Base-by-base conservation (phyloP, 345 rosid species). In the Eucalyptus viminalis region DNA sequence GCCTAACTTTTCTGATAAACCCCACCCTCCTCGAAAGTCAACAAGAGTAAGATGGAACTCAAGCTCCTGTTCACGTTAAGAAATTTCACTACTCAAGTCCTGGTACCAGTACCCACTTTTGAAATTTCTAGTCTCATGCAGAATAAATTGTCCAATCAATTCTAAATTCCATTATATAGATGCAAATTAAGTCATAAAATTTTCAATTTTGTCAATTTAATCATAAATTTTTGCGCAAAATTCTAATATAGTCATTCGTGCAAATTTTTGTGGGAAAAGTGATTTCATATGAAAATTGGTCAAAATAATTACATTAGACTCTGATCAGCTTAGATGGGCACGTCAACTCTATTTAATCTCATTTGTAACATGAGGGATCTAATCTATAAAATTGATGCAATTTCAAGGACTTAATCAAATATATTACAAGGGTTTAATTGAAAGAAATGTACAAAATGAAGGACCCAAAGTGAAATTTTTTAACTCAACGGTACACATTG, bases 181-280 rank as follows among this genome's bases (percentile, higher is more conserved):
- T 53, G 58, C 10, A 53, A 53, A 53, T 53, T 53, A 53, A 19
- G 58, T 53, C 24, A 53, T 53, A 53, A 19, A 53, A 10, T 53
- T 53, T 53, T 53, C 2, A 53, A 53, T 53, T 53, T 53, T 53
- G 5, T 8, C 58, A 19, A 53, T 53, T 53, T 53, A 53, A 53
- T 53, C 4, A 8, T 8, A 53, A 53, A 1, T 2, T 53, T 53
- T 53, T 53, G 11, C 0, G 2, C 2, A 2, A 53, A 53, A 19
- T 53, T 53, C 2, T 8, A 53, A 19, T 53, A 53, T 8, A 53
- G 58, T 53, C 58, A 53, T 53, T 53, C 4, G 4, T 53, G 58
- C 5, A 53, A 53, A 53, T 53, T 53, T 53, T 53, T 53, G 58
- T 53, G 58, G 58, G 58, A 19, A 51, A 53, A 53, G 58, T 53